Evolutionary conservation across 805 yeast genomes (phyloP).

Genomic region (Ascoidea tarda): DNA sequence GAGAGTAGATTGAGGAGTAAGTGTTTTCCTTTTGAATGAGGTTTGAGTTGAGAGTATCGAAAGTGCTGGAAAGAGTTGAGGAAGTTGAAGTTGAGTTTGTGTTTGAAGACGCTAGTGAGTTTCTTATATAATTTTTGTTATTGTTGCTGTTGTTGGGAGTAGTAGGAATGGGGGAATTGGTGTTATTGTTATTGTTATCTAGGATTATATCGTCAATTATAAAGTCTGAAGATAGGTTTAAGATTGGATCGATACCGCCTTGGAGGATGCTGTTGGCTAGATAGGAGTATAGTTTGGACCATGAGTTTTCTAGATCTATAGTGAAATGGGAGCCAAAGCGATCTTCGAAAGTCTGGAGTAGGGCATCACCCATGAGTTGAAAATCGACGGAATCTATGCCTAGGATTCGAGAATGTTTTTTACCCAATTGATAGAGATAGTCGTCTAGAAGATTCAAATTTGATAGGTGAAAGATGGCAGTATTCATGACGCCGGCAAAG

Average conservation of each 20-base stretch:
- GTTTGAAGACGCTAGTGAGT: not conserved
- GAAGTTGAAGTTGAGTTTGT: not conserved
- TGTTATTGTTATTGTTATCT: not conserved
- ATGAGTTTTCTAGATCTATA: conserved; percentile 47
- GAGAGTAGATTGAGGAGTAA: no score
- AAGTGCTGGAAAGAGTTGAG: no score
- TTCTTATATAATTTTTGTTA: not conserved
- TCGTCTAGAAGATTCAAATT: conserved; percentile 42
- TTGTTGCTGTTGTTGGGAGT: not conserved
- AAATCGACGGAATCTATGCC: conserved; percentile 59
- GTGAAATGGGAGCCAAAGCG: conserved; percentile 39
- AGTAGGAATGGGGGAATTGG: not conserved
- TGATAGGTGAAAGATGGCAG: conserved; percentile 53
- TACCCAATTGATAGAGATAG: conserved; percentile 49
- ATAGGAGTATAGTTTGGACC: conserved; percentile 59
- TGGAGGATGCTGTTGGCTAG: conserved; percentile 54
- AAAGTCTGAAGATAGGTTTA: not conserved
- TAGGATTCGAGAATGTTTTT: conserved; percentile 60
- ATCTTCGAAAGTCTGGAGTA: conserved; percentile 54
- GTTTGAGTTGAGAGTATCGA: no score
- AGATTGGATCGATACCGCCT: conserved; percentile 10
- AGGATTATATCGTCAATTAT: no score
- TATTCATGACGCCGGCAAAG: conserved; percentile 64
- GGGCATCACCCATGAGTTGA: conserved; percentile 61
- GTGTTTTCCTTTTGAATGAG: no score